Evolutionary conservation across 2,329 filamentous ascomycete species (phyloP), one percentile per base, ranked within the genome.

Genomic region (Colletotrichum caudatum): DNA sequence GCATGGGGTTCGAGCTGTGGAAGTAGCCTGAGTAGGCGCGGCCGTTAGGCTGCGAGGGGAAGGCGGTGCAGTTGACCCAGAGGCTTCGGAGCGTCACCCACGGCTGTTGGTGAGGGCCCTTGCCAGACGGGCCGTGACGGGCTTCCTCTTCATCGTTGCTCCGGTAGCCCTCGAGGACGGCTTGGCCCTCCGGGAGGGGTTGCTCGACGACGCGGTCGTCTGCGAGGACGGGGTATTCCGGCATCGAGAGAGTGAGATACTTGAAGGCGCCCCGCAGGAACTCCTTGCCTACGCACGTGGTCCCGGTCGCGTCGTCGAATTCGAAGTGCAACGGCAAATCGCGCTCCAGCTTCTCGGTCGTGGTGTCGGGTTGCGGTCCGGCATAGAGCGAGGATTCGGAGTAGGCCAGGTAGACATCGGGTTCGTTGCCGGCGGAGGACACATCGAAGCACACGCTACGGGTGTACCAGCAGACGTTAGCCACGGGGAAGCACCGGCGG

Each of bases 11-110:
- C 62, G 77, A 81, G 41, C 75, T 73, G 59, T 83, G 81, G 67
- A 86, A 86, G 70, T 85, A 85, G 14, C 84, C 84, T 18, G 81
- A 78, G 58, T 85, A 86, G 12, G 82, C 81, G 44, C 78, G 81
- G 20, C 88, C 81, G 74, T 88, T 85, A 2, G 85, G 78, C 83
- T 79, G 78, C 9, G 76, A 81, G 6, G 82, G 82, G 63, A 82
- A 82, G 0, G 82, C 79, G 1, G 82, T 82, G 75, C 80, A 83
- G 65, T 81, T 80, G 33, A 83, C 81, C 78, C 78, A 83, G 35
- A 84, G 66, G 39, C 77, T 75, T 11, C 77, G 78, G 44, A 83
- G 77, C 12, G 76, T 74, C 29, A 83, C 77, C 20, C 74, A 75
- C 8, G 79, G 78, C 51, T 77, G 71, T n/a, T 72, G 61, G 59